These are phyloP conservation scores for Paraconiothyrium sp. DNA, from an alignment of 2,329 filamentous ascomycete genomes.

Conservation along the genomic window DNA sequence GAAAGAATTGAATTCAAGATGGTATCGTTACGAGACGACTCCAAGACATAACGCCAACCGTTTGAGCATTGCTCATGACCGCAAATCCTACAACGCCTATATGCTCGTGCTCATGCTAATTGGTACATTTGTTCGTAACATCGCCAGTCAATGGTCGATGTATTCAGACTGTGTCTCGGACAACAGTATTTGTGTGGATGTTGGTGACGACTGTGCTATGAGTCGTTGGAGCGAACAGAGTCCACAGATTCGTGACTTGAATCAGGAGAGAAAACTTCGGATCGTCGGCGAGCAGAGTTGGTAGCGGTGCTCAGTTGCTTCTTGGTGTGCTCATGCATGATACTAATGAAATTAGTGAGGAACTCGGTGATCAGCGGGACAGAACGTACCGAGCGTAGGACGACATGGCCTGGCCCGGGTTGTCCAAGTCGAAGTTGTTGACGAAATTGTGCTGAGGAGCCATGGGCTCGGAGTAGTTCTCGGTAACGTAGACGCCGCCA, in stretches of 20 bases:
- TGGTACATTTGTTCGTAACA: background rate
- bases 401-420: constrained; percentile 51
- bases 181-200: background rate
- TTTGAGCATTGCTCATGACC: background rate
- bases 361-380: background rate
- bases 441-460: constrained; percentile 56
- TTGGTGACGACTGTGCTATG: constrained; percentile 18
- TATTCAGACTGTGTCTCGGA: constrained; percentile 3
- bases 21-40: constrained; percentile 8
- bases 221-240: constrained; percentile 33
- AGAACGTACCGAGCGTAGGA: constrained; percentile 55
- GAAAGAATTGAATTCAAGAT: background rate
- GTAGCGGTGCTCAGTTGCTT: constrained; percentile 58
- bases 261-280: constrained; percentile 26
- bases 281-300: constrained; percentile 55
- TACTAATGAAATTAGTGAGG: constrained; percentile 38
- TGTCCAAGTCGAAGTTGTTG: constrained; percentile 54
- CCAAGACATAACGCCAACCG: background rate
- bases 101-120: constrained; percentile 9
- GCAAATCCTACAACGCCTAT: constrained; percentile 1
- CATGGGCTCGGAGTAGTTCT: constrained; percentile 53
- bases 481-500: constrained; percentile 47
- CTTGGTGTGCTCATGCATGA: constrained; percentile 63
- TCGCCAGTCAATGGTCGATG: constrained; percentile 8
- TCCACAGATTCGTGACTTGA: constrained; percentile 22